Percentiles rank a stretch among this genome's conserved stretches.
phyloP scores from a whole-genome alignment of 352 stramenopile genomes.

The Pseudoperonospora humuli region DNA sequence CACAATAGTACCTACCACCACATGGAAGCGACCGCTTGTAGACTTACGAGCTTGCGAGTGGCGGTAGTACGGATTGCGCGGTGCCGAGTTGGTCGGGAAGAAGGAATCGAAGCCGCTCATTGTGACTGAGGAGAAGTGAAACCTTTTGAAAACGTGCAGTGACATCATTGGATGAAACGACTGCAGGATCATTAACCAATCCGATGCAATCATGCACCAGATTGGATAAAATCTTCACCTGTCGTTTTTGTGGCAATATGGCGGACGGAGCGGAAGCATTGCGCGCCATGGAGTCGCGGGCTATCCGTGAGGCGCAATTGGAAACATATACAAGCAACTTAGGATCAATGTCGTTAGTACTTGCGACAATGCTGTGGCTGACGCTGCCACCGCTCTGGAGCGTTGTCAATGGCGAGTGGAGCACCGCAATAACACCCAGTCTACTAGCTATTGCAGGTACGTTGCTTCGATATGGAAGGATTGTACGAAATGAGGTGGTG shows the following conservation, averaged over 20 bases:
- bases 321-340: conserved; percentile 56
- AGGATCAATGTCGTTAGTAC: conserved; percentile 34
- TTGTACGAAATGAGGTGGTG: too few species aligned
- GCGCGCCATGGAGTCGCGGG: conserved; percentile 47
- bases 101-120: conserved; percentile 68
- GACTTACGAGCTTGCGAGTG: conserved; percentile 38
- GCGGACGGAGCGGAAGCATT: conserved; percentile 28
- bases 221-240: conserved; percentile 24
- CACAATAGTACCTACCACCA: conserved; percentile 55
- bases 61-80: conserved; percentile 79
- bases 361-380: conserved; percentile 35
- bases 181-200: conserved; percentile 4
- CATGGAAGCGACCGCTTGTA: conserved; percentile 49
- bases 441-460: conserved; percentile 45
- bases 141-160: background rate
- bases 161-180: conserved; percentile 11
- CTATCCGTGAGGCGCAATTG: conserved; percentile 55
- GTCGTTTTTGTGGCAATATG: too few species aligned
- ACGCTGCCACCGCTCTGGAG: conserved; percentile 57
- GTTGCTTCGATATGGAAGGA: background rate
- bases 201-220: background rate
- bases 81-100: conserved; percentile 49
- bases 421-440: conserved; percentile 37
- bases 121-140: too few species aligned
- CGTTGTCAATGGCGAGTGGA: conserved; percentile 74